These are phyloP conservation scores for Ceratobasidium sp. DNA, from an alignment of 1,284 basidiomycete species.

Conservation along the genomic window DNA sequence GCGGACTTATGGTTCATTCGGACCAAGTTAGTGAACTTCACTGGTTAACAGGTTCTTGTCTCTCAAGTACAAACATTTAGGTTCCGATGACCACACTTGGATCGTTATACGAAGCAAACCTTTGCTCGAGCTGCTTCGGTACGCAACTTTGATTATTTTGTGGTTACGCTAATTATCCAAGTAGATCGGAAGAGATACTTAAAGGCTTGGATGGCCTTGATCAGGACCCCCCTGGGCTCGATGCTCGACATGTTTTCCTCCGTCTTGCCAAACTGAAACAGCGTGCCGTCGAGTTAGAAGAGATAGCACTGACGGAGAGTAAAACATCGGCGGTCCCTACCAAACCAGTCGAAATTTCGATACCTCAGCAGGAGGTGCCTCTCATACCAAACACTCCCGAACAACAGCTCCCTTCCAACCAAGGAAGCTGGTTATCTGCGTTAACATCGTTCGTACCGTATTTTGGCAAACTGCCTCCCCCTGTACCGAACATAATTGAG, in stretches of 20 bases:
- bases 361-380: neutral
- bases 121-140: conserved; percentile 6
- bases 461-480: neutral
- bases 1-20: neutral
- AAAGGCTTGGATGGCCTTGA: neutral
- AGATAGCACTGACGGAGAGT: neutral
- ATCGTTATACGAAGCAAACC: conserved; percentile 12
- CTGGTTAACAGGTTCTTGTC: neutral
- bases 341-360: neutral
- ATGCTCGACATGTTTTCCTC: conserved; percentile 21
- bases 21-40: neutral
- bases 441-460: neutral
- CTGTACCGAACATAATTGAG: neutral
- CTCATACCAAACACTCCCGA: neutral
- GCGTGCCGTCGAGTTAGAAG: neutral
- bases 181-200: conserved; percentile 4
- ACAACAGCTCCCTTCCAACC: neutral
- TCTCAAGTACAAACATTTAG: neutral
- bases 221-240: neutral
- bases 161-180: neutral
- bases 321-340: neutral
- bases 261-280: neutral
- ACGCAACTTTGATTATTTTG: neutral
- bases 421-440: neutral
- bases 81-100: conserved; percentile 28